Evolutionary conservation across 164 flowering plant species (phyloP), one percentile per base, ranked within the genome.

Genomic region (Magnolia officinalis): DNA sequence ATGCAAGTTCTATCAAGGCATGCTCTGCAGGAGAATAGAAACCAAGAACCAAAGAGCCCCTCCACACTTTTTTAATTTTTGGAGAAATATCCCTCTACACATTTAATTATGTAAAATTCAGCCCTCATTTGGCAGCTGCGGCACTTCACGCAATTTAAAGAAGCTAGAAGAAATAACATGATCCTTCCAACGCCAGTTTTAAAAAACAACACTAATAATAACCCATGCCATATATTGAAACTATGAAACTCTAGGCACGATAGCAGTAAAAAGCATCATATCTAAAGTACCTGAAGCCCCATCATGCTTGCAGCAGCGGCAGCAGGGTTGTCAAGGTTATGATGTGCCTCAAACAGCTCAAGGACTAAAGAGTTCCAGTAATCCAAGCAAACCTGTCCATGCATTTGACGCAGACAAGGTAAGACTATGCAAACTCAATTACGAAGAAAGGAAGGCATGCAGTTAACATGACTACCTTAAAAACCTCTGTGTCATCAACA

Each of bases 401-500:
- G 61, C 61, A 55, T 55, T 55, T 55, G 61, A 11, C 0, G 16
- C 16, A 55, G 18, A 55, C 18, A 55, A 55, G 18, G 18, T 55
- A 55, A 55, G 61, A 55, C 61, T 55, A 55, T 11, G 18, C 8
- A 55, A 73, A 76, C 4, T 16, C 65, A n/a, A 75, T 18, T 23
- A 59, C 71, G 67, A 70, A 14, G 20, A 21, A 59, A 69, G 31
- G 19, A 82, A 52, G 3, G 29, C 63, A 52, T 7, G 50, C 9
- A 7, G 64, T 2, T 1, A 29, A 18, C 18, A 58, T 67, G 13
- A 70, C 63, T 68, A 96, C 99, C 97, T 96, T 96, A 76, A 96
- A 96, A 80, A 94, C 98, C 81, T 96, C 98, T 0, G 97, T 96
- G 76, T 94, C 99, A 81, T 96, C 99, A 59, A 94, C 99, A 83